phyloP scores from a whole-genome alignment of 768 basidiomycete genomes.

The Symmetrospora coprosmae region DNA sequence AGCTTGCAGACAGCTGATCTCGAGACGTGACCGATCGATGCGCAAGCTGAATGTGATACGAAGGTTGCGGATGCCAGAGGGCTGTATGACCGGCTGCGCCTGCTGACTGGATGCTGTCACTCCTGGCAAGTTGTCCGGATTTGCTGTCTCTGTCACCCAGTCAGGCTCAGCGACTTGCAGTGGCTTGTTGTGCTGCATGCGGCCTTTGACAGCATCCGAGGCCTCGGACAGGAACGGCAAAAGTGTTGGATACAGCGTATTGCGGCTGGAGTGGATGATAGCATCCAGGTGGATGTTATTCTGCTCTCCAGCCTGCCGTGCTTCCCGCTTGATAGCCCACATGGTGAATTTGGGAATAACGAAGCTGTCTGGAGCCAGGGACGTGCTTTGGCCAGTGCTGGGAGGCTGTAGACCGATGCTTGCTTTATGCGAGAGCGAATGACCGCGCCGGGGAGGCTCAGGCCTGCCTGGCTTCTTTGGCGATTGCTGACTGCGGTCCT shows the following conservation, averaged over 20 bases:
- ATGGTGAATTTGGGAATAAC: conserved; percentile 10
- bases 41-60: conserved; percentile 74
- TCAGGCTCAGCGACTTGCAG: not conserved
- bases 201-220: conserved; percentile 53
- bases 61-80: conserved; percentile 42
- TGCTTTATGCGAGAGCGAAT: not conserved
- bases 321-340: not conserved
- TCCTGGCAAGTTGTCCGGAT: not conserved
- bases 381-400: conserved; percentile 38
- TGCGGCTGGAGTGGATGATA: conserved; percentile 78
- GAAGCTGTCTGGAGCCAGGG: conserved; percentile 24
- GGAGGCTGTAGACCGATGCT: not conserved
- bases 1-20: conserved; percentile 75
- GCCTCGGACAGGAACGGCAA: conserved; percentile 73
- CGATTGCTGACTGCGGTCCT: too few relatives aligned
- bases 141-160: not conserved
- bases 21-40: conserved; percentile 75
- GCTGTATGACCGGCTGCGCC: not conserved
- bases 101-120: too few relatives aligned
- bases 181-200: conserved; percentile 38
- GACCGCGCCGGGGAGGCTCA: not conserved
- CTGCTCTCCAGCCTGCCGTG: not conserved
- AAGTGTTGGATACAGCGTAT: conserved; percentile 63
- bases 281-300: conserved; percentile 51
- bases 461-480: too few relatives aligned